Conservation (phyloP, 257 asterid species). For the Phtheirospermum japonicum region DNA sequence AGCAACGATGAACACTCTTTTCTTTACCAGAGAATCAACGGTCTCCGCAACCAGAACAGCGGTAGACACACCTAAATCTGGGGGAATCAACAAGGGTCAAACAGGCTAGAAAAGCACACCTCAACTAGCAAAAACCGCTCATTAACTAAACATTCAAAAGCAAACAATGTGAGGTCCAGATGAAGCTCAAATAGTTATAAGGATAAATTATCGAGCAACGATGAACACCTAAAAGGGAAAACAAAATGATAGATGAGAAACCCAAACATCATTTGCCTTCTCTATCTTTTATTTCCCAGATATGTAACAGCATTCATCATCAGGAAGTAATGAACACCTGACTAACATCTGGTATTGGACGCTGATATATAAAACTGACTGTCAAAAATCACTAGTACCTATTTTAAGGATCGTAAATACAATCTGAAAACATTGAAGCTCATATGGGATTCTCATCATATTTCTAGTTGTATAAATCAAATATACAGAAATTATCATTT, state of each 20-base stretch:
- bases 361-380: background rate
- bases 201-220: conserved; percentile 34
- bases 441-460: too few species aligned
- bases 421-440: too few species aligned
- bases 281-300: conserved; percentile 41
- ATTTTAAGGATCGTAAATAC: too few species aligned
- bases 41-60: conserved; percentile 33
- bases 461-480: too few species aligned
- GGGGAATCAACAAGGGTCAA: background rate
- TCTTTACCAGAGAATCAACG: conserved; percentile 41
- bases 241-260: conserved; percentile 32
- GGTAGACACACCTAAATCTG: conserved; percentile 38
- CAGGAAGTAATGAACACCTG: conserved; percentile 33
- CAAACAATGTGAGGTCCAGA: conserved; percentile 32
- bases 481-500: too few species aligned
- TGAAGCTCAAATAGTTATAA: conserved; percentile 43
- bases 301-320: conserved; percentile 43
- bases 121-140: background rate
- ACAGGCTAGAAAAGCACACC: too few species aligned
- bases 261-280: conserved; percentile 28
- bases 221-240: conserved; percentile 46
- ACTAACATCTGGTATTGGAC: conserved; percentile 32
- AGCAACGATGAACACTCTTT: conserved; percentile 34
- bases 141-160: background rate
- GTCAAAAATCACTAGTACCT: background rate